phyloP scores from a whole-genome alignment of 192 early-diverging fungal genomes.

The Phlyctochytrium planicorne region DNA sequence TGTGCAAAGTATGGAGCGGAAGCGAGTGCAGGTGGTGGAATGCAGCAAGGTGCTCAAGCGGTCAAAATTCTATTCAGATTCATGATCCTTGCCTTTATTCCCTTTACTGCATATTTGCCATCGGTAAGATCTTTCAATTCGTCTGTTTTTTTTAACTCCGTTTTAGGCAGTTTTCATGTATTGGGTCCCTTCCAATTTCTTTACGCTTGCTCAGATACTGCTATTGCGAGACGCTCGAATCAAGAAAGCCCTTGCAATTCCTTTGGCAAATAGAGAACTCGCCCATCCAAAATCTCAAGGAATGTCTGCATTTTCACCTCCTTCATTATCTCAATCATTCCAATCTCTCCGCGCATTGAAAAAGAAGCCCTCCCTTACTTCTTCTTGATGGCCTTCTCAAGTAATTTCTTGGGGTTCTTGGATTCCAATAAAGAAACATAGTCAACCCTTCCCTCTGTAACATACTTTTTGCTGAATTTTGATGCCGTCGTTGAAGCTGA shows the following conservation, averaged over 20 bases:
- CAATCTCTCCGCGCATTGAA: too few relatives aligned
- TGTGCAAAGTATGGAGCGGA: constrained; percentile 24
- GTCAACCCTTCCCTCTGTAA: not conserved
- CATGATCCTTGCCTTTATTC: constrained; percentile 21
- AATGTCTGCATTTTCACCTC: not conserved
- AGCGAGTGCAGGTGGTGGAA: not conserved
- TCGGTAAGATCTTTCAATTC: constrained; percentile 23
- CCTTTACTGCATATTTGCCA: constrained; percentile 33
- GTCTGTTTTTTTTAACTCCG: not conserved
- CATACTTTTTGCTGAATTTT: not conserved
- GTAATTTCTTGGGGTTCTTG: not conserved
- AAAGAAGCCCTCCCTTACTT: not conserved
- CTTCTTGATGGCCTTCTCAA: not conserved
- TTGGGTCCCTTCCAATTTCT: constrained; percentile 76
- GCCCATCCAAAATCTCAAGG: too few relatives aligned
- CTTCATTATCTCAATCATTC: too few relatives aligned
- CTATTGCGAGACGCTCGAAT: constrained; percentile 60
- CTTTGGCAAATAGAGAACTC: too few relatives aligned
- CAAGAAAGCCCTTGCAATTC: constrained; percentile 61
- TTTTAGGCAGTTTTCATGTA: constrained; percentile 83
- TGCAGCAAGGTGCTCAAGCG: constrained; percentile 5
- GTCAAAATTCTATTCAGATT: constrained; percentile 35
- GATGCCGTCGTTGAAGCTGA: not conserved
- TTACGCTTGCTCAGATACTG: constrained; percentile 69
- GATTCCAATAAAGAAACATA: not conserved